phyloP scores from a whole-genome alignment of 2,329 filamentous ascomycete genomes.

The Nemania sp. region DNA sequence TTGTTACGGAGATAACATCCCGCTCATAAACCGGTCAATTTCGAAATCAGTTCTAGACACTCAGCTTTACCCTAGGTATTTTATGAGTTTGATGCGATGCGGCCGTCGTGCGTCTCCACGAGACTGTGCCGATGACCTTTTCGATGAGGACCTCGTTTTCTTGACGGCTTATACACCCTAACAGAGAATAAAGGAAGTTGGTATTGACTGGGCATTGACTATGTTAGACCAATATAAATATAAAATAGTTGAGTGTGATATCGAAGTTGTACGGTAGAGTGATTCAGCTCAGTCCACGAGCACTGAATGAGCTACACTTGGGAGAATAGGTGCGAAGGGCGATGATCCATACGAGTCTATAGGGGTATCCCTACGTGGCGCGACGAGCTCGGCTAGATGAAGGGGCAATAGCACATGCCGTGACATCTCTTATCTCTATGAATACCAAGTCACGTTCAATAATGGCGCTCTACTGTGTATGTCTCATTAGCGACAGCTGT shows the following conservation, averaged over 20 bases:
- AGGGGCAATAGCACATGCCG: no score
- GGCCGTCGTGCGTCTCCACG: no score
- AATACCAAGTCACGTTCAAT: background rate
- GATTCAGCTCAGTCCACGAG: background rate
- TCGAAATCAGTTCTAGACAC: no score
- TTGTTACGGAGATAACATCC: no score
- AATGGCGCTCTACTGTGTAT: slow-evolving; percentile 3
- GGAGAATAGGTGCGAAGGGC: background rate
- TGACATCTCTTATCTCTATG: background rate
- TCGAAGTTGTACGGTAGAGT: background rate
- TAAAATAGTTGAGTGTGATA: background rate
- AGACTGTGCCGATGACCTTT: background rate
- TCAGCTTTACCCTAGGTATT: no score
- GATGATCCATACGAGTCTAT: background rate
- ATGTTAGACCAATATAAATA: background rate
- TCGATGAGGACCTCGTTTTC: background rate
- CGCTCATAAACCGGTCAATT: no score
- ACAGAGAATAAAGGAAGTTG: background rate
- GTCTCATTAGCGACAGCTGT: background rate
- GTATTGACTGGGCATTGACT: background rate
- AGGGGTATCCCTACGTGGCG: background rate
- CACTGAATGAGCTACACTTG: background rate
- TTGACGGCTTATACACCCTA: background rate
- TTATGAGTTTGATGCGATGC: no score
- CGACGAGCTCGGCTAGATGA: background rate